These are phyloP conservation scores for Trichosporon sp. DNA, from an alignment of 1,284 basidiomycete species.

Conservation along the genomic window DNA sequence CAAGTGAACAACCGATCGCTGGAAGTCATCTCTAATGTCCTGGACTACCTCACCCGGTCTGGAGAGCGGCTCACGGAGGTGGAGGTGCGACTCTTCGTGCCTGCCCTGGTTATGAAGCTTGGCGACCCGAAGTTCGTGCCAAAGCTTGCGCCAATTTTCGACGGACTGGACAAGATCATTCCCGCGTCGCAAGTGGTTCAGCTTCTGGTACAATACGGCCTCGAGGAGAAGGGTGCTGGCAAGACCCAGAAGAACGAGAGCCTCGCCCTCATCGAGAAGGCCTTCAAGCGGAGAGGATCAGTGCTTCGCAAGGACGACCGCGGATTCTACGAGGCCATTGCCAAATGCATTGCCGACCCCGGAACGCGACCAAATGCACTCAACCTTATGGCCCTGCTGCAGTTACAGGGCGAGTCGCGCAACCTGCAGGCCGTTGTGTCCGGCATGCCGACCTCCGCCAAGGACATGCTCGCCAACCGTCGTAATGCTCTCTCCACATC, in stretches of 20 bases:
- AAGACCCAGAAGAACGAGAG: constrained; percentile 48
- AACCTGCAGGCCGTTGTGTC: constrained; percentile 37
- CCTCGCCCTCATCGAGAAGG: constrained; percentile 42
- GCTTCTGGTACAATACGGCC: constrained; percentile 67
- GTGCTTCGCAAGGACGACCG: constrained; percentile 42
- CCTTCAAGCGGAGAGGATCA: constrained; percentile 43
- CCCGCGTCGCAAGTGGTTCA: constrained; percentile 63
- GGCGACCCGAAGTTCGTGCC: constrained; percentile 54
- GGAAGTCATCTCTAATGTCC: constrained; percentile 75
- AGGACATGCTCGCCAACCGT: constrained; percentile 48
- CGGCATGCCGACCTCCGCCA: constrained; percentile 34
- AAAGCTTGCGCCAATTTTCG: constrained; percentile 53
- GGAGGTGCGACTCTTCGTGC: constrained; percentile 84
- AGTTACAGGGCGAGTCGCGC: constrained; percentile 41
- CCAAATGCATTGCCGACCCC: constrained; percentile 59
- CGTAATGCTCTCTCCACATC: constrained; percentile 37
- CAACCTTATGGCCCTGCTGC: constrained; percentile 47
- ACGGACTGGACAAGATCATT: constrained; percentile 49
- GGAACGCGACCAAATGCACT: constrained; percentile 45
- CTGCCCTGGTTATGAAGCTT: constrained; percentile 80
- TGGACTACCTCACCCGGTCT: constrained; percentile 65
- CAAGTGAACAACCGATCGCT: constrained; percentile 84
- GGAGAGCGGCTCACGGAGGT: constrained; percentile 80
- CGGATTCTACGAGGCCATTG: constrained; percentile 43
- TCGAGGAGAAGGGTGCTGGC: constrained; percentile 45